Base-by-base conservation (phyloP, 306 rosid genomes). In the Alnus rubra region DNA sequence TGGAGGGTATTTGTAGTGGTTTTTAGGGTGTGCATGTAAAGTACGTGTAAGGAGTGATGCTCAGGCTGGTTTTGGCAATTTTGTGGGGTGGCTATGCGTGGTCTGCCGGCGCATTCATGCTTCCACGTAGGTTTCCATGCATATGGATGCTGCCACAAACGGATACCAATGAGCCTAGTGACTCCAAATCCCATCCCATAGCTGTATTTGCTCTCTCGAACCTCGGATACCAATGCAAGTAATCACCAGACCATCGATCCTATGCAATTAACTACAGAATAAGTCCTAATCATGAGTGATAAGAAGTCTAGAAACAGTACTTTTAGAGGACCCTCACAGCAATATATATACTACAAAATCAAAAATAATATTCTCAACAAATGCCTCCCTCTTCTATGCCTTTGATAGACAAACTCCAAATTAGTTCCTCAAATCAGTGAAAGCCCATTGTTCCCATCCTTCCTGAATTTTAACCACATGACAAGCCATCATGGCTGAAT, bases 11-110 rank as follows among this genome's bases (percentile, higher is more conserved):
- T 42, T 67, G 18, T 42, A 39, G 72, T 35, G 73, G 60, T 0
- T 16, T 16, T 50, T 51, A 9, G 16, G 74, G 51, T 65, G 13
- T 79, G 82, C 78, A 79, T 63, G 82, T 35, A 15, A 14, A 49
- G 74, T 49, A 79, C 67, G 78, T 51, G 78, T 71, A 79, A 33
- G 10, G 14, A 67, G 28, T 0, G 31, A n/a, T 67, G 31, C 50
- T 67, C 8, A 23, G 28, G 28, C 28, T 23, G 28, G 28, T 23
- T 23, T 23, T 23, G 28, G 28, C 28, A 23, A 0, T 23, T 23
- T 23, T 23, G 28, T 23, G 28, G 28, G 28, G 28, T 23, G 28
- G 28, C 28, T 23, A 23, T 23, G 28, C 28, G 28, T 23, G 28
- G 28, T 23, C 28, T 23, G 28, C 28, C 28, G 28, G 28, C 28